These are phyloP conservation scores for Aspergillus unguis DNA, from an alignment of 2,329 filamentous ascomycete genomes.

Conservation along the genomic window DNA sequence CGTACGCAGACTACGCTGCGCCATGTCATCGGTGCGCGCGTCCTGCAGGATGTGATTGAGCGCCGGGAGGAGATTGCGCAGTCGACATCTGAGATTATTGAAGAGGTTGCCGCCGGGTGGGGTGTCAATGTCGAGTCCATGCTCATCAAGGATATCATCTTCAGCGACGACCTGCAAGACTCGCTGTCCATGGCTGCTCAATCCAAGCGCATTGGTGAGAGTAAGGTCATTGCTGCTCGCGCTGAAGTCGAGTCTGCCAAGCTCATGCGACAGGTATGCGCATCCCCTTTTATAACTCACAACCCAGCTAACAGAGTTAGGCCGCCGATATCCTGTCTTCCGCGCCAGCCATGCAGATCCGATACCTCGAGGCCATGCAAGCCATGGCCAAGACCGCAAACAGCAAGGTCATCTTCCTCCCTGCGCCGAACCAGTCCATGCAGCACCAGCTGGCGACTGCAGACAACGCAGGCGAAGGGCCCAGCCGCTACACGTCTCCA, in stretches of 20 bases:
- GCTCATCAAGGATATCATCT: slow-evolving; percentile 99
- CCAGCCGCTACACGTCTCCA: slow-evolving; percentile 48
- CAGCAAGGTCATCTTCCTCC: slow-evolving; percentile 81
- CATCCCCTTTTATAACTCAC: neutral
- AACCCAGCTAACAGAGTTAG: slow-evolving; percentile 19
- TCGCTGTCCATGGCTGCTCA: slow-evolving; percentile 97
- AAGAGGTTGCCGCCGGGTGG: slow-evolving; percentile 90
- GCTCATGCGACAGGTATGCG: slow-evolving; percentile 62
- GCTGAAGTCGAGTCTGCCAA: slow-evolving; percentile 96
- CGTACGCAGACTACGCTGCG: slow-evolving; percentile 96
- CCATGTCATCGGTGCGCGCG: slow-evolving; percentile 91
- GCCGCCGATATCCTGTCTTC: slow-evolving; percentile 90
- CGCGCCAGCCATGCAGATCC: slow-evolving; percentile 96
- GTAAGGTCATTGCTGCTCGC: slow-evolving; percentile 95
- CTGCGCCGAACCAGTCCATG: slow-evolving; percentile 59
- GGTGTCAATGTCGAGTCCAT: slow-evolving; percentile 96
- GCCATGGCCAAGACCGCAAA: slow-evolving; percentile 94
- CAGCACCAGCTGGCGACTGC: slow-evolving; percentile 50
- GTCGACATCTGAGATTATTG: slow-evolving; percentile 94
- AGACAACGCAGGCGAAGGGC: slow-evolving; percentile 55
- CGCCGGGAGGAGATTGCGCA: slow-evolving; percentile 94
- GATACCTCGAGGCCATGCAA: slow-evolving; percentile 98
- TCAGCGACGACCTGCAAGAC: slow-evolving; percentile 92
- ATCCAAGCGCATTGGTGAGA: slow-evolving; percentile 96
- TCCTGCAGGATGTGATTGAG: slow-evolving; percentile 97